These are phyloP conservation scores for Russula lepida DNA, from an alignment of 768 basidiomycete species.

Conservation along the genomic window DNA sequence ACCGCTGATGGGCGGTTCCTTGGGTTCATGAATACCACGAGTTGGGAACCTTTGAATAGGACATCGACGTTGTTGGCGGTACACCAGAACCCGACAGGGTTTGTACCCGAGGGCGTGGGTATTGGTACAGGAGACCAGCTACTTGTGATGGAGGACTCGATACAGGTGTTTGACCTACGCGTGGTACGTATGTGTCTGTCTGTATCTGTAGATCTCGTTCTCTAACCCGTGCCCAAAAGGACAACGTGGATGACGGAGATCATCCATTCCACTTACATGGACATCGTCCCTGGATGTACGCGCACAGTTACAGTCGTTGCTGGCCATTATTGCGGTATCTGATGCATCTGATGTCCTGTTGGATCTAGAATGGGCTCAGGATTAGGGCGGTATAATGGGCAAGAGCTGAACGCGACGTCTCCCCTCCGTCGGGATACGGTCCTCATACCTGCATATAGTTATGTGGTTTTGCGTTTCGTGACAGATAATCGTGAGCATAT, in stretches of 20 bases:
- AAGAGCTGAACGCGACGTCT: constrained; percentile 7
- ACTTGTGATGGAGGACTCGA: constrained; percentile 14
- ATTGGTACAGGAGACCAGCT: constrained; percentile 6
- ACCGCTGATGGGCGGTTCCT: constrained; percentile 10
- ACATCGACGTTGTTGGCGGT: constrained; percentile 12
- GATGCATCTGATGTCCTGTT: not conserved
- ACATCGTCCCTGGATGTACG: constrained; percentile 16
- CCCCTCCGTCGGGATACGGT: constrained; percentile 15
- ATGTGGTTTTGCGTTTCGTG: constrained; percentile 12
- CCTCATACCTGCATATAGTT: constrained; percentile 15
- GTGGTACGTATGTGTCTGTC: not conserved
- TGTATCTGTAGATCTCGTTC: not conserved
- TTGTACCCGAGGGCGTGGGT: not conserved
- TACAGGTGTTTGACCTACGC: constrained; percentile 14
- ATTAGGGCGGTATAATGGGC: constrained; percentile 11
- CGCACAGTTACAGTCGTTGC: not conserved
- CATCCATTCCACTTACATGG: constrained; percentile 19
- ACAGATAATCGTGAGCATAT: constrained; percentile 16
- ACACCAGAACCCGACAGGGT: not conserved
- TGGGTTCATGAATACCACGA: constrained; percentile 16
- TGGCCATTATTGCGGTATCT: not conserved
- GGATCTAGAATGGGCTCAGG: constrained; percentile 13
- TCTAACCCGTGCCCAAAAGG: not conserved
- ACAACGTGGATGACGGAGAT: constrained; percentile 19
- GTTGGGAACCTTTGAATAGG: constrained; percentile 13